Percentiles rank a stretch among this genome's conserved stretches.
phyloP scores from a whole-genome alignment of 1,139 yeast genomes.

The Blastobotrys petasosporus region DNA sequence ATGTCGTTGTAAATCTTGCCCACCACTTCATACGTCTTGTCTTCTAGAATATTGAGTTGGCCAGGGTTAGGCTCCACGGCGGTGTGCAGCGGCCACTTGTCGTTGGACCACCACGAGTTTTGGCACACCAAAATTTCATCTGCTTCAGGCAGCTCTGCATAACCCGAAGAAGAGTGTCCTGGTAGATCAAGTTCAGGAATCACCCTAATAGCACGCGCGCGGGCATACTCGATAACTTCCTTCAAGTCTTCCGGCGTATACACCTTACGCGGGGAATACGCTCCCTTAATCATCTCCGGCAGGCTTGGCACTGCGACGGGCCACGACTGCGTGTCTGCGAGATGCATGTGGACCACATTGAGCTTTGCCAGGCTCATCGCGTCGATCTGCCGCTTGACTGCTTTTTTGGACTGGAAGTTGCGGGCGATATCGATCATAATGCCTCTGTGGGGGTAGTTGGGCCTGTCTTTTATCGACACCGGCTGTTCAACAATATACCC shows the following conservation, averaged over 20 bases:
- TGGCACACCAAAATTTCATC: constrained; percentile 37
- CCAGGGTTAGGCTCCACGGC: constrained; percentile 44
- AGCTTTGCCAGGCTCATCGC: constrained; percentile 41
- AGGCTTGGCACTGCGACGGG: constrained; percentile 37
- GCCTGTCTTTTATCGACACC: constrained; percentile 38
- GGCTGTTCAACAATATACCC: constrained; percentile 31
- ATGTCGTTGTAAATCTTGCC: constrained; percentile 38
- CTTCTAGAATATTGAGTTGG: constrained; percentile 39
- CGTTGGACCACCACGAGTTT: constrained; percentile 30
- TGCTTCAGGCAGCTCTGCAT: constrained; percentile 37
- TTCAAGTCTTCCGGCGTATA: constrained; percentile 36
- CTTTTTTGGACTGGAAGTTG: constrained; percentile 35
- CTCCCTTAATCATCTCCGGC: constrained; percentile 42
- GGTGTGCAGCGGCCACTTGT: constrained; percentile 30
- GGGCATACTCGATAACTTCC: constrained; percentile 37
- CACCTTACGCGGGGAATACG: constrained; percentile 37
- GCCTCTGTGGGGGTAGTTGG: constrained; percentile 42
- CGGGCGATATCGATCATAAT: constrained; percentile 43
- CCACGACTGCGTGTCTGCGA: constrained; percentile 45
- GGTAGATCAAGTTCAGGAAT: constrained; percentile 49
- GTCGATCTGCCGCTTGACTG: constrained; percentile 40
- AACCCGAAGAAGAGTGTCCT: constrained; percentile 46
- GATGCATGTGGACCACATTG: constrained; percentile 45
- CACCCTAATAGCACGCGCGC: constrained; percentile 40
- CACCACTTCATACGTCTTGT: constrained; percentile 37